phyloP scores from a whole-genome alignment of 305 asterid species.

The Fraxinus ornus region DNA sequence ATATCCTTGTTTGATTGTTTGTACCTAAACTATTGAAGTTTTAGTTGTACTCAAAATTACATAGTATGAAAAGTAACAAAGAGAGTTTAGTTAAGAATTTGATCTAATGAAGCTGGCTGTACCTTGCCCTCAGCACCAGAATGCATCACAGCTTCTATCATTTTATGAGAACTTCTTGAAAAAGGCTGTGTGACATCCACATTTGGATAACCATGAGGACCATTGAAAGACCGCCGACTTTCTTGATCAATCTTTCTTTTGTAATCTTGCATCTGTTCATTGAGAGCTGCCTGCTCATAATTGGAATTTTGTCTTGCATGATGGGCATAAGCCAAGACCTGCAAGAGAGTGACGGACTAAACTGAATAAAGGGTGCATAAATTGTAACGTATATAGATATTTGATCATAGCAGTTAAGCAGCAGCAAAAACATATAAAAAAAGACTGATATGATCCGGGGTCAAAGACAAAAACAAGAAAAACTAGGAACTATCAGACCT shows the following conservation, averaged over 20 bases:
- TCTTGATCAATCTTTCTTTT: conserved; percentile 64
- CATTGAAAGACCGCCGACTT: conserved; percentile 45
- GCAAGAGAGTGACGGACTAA: conserved; percentile 22
- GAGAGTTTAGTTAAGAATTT: conserved; percentile 5
- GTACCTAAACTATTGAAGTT: conserved; percentile 79
- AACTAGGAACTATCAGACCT: neutral
- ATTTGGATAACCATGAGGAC: conserved; percentile 39
- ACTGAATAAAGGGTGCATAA: conserved; percentile 3
- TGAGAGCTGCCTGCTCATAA: conserved; percentile 71
- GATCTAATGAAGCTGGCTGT: conserved; percentile 22
- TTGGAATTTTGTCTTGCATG: conserved; percentile 67
- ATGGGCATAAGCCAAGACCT: conserved; percentile 80
- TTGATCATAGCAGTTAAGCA: neutral
- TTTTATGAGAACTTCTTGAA: conserved; percentile 64
- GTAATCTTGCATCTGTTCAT: conserved; percentile 80
- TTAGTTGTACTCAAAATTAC: conserved; percentile 38
- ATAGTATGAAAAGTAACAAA: neutral
- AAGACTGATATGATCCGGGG: no score
- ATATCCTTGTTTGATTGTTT: conserved; percentile 85
- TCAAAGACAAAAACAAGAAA: neutral
- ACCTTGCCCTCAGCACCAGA: conserved; percentile 89
- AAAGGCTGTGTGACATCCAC: conserved; percentile 49
- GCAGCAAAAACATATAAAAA: neutral
- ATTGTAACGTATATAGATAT: neutral
- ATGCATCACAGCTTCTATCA: conserved; percentile 84